phyloP scores from a whole-genome alignment of 163 green algal genomes.

The Scenedesmus sp. region DNA sequence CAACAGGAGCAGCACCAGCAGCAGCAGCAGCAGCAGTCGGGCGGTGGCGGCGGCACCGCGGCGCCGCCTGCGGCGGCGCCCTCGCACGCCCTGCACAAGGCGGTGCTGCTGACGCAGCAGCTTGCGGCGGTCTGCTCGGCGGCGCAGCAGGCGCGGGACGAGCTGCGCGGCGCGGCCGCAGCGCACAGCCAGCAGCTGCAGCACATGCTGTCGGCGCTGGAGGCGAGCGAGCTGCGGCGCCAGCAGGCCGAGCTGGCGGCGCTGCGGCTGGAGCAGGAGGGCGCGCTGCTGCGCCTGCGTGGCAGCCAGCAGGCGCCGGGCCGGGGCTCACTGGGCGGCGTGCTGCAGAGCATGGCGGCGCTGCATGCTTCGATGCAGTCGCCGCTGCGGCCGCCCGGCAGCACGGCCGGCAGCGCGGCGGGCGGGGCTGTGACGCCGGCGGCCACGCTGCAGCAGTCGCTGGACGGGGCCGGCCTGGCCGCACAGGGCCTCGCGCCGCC shows the following conservation, averaged over 20 bases:
- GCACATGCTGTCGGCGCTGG: slow-evolving; percentile 7
- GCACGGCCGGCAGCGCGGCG: background rate
- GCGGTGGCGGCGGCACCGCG: too few relatives aligned
- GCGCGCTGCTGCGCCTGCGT: slow-evolving; percentile 17
- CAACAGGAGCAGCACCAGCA: slow-evolving; percentile 12
- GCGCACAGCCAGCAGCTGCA: slow-evolving; percentile 5
- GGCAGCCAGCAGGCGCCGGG: slow-evolving; percentile 10
- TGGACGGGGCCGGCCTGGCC: background rate
- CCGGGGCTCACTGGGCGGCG: slow-evolving; percentile 7
- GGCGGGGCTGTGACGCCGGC: background rate
- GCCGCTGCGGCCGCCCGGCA: background rate
- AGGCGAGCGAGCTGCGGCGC: background rate
- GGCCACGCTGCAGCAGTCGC: background rate
- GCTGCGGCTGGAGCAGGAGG: slow-evolving; percentile 25
- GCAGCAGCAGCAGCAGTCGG: background rate
- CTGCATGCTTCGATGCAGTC: slow-evolving; percentile 16
- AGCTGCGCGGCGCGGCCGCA: too few relatives aligned
- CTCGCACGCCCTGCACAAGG: too few relatives aligned
- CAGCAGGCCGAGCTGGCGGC: slow-evolving; percentile 10
- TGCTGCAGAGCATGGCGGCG: slow-evolving; percentile 12
- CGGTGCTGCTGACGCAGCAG: too few relatives aligned
- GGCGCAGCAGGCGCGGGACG: too few relatives aligned
- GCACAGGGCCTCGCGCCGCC: background rate
- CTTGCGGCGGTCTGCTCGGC: too few relatives aligned
- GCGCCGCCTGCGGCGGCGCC: too few relatives aligned